These are phyloP conservation scores for Perilla frutescens DNA, from an alignment of 257 asterid genomes.

Conservation along the genomic window DNA sequence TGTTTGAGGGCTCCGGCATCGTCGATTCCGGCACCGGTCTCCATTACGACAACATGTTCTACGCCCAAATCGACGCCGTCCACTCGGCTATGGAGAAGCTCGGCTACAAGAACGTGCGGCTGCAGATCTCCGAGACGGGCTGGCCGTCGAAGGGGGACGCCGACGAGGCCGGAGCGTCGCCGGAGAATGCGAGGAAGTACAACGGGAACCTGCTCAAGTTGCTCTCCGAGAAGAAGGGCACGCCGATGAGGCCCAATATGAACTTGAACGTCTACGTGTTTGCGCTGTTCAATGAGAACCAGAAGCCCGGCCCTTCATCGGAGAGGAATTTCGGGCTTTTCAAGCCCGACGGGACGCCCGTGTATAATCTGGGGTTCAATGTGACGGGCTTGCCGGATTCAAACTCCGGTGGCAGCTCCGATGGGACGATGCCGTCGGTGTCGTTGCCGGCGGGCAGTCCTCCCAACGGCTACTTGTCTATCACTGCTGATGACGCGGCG, in stretches of 20 bases:
- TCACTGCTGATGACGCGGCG: slow-evolving; percentile 64
- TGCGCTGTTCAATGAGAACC: slow-evolving; percentile 85
- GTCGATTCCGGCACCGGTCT: slow-evolving; percentile 59
- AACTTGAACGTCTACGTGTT: slow-evolving; percentile 67
- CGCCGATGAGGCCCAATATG: slow-evolving; percentile 79
- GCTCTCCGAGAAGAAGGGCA: slow-evolving; percentile 64
- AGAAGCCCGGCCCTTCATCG: slow-evolving; percentile 89
- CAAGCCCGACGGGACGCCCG: slow-evolving; percentile 84
- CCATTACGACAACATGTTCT: slow-evolving; percentile 81
- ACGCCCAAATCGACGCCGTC: slow-evolving; percentile 87
- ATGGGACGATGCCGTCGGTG: slow-evolving; percentile 24
- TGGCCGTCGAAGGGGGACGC: slow-evolving; percentile 96
- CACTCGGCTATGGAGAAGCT: slow-evolving; percentile 67
- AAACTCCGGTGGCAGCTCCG: slow-evolving; percentile 27
- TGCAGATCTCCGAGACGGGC: slow-evolving; percentile 93
- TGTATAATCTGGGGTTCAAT: slow-evolving; percentile 64
- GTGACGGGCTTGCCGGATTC: slow-evolving; percentile 32
- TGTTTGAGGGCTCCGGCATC: slow-evolving; percentile 62
- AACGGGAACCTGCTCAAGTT: slow-evolving; percentile 70
- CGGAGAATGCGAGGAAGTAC: slow-evolving; percentile 74
- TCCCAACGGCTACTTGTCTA: slow-evolving; percentile 60
- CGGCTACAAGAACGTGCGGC: slow-evolving; percentile 63
- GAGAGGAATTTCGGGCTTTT: slow-evolving; percentile 92
- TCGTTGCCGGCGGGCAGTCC: slow-evolving; percentile 31
- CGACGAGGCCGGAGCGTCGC: slow-evolving; percentile 83